Evolutionary conservation across 495 filamentous ascomycete genomes (phyloP), one percentile per base, ranked within the genome.

Genomic region (Monascus purpureus): DNA sequence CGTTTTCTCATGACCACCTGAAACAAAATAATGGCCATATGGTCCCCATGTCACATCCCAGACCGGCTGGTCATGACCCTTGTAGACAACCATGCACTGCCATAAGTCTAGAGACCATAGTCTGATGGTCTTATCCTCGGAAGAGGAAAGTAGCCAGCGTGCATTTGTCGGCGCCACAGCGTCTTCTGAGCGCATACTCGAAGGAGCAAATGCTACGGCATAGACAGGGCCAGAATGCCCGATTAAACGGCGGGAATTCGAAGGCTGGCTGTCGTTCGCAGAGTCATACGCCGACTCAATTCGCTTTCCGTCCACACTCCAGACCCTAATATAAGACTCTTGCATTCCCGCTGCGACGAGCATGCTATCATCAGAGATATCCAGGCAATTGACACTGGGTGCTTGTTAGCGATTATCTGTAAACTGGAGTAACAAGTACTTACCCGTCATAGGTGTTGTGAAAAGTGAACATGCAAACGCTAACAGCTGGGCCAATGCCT

Each of bases 381-480:
- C 88, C 36, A 95, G 64, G 50, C 82, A 93, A 17, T 82, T 88
- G 25, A 93, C 66, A 14, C 88, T 96, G 42, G 7, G 20, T 9
- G 8, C 14, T 18, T 31, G 20, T 63, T 35, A 66, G 47, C 37
- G 35, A 35, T 11, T 27, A 22, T 33, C 14, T 19, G 4, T 35
- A 33, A 36, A 24, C 23, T 22, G 29, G 20, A 22, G 9, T 9
- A 17, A 13, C 12, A 20, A 8, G 14, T 29, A 57, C 72, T 62
- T 61, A 93, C 87, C 69, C 75, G 44, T 93, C 82, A 36, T 80
- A 72, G 5, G 83, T 93, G 50, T 97, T 96, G 60, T 97, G 92
- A 45, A 95, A 93, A 0, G 90, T 96, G 45, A 85, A 93, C 80
- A 96, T 94, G 65, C 75, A 82, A 8, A 90, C 75, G 44, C 83